These are phyloP conservation scores for Ailanthus altissimus DNA, from an alignment of 345 rosid species.

Conservation along the genomic window DNA sequence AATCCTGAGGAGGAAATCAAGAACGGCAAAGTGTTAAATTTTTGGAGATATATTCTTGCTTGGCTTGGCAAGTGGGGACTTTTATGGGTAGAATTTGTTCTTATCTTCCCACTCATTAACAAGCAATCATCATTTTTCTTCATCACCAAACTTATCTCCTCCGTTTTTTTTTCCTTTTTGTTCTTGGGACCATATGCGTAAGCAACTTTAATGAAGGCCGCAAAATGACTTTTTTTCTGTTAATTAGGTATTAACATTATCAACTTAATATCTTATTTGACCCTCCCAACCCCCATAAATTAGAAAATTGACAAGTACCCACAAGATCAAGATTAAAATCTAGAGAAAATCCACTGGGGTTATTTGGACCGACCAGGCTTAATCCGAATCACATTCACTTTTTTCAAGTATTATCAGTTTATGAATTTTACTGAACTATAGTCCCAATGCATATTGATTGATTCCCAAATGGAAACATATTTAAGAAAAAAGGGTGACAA, in stretches of 20 bases:
- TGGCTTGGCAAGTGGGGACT: slow-evolving; percentile 15
- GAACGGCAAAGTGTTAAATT: not conserved
- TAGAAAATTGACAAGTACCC: no score
- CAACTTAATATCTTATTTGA: slow-evolving; percentile 9
- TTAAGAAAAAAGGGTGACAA: no score
- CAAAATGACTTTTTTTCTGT: not conserved
- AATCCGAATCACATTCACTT: not conserved
- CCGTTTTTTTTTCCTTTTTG: not conserved
- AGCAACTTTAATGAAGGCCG: not conserved
- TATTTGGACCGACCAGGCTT: no score
- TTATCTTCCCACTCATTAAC: slow-evolving; percentile 27
- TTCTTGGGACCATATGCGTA: slow-evolving; percentile 7
- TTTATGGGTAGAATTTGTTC: slow-evolving; percentile 25
- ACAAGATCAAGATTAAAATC: not conserved
- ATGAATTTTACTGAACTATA: not conserved
- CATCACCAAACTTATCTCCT: slow-evolving; percentile 8
- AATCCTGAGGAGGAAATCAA: slow-evolving; percentile 11
- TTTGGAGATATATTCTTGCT: not conserved
- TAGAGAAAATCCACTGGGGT: not conserved
- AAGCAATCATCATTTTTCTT: slow-evolving; percentile 17
- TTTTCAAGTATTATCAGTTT: not conserved
- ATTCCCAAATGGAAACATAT: not conserved
- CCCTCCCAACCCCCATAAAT: slow-evolving; percentile 9
- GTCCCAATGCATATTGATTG: not conserved
- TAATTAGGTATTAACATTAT: slow-evolving; percentile 10